Conservation (phyloP, 331 rosid genomes). For the Malus hybrid region DNA sequence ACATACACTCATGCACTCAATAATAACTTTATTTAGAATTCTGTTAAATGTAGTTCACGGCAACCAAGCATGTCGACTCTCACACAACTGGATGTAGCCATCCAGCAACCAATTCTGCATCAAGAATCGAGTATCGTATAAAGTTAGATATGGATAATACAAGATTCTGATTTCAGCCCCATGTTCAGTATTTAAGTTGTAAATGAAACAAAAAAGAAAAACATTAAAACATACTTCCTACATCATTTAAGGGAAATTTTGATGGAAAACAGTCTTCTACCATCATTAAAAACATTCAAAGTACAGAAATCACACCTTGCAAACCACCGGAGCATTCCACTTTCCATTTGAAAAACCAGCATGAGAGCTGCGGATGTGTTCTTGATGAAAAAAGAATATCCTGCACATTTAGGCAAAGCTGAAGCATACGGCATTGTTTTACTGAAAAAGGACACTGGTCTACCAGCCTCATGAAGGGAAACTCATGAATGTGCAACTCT, state of each 20-base stretch:
- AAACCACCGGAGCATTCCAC: not conserved
- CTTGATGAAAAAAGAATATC: not conserved
- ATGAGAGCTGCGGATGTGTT: slow-evolving; percentile 1
- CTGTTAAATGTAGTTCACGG: not conserved
- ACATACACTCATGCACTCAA: not conserved
- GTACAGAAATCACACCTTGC: not conserved
- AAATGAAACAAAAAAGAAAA: not conserved
- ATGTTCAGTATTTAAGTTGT: not conserved
- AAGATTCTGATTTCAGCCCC: not conserved
- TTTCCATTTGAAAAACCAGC: not conserved
- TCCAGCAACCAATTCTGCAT: not conserved
- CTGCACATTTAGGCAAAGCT: not conserved
- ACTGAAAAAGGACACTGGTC: not conserved
- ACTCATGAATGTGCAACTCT: too few relatives aligned
- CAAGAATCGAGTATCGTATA: not conserved
- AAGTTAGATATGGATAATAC: not conserved
- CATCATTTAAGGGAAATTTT: not conserved
- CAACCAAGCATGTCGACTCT: not conserved
- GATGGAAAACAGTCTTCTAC: not conserved
- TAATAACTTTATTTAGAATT: slow-evolving; percentile 1
- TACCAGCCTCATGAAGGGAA: too few relatives aligned
- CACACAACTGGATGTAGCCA: not conserved
- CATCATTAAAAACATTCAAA: not conserved
- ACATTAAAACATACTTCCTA: not conserved
- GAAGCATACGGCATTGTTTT: slow-evolving; percentile 4